Base-by-base conservation (phyloP, 1,284 basidiomycete genomes). In the Leccinum colubrinum region DNA sequence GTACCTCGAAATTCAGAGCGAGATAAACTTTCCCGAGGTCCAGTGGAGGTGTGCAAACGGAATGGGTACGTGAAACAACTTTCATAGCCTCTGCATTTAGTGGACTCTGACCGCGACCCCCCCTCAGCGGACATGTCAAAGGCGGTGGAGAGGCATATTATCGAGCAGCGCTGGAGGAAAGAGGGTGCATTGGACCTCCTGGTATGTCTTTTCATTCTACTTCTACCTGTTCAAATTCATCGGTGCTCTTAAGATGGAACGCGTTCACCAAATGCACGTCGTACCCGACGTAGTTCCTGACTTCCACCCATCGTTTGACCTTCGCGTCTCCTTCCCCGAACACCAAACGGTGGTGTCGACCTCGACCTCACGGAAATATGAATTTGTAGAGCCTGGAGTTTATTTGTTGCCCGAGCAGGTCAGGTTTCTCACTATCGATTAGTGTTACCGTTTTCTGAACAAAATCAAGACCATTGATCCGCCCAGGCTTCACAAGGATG, bases 241-340 rank as follows among this genome's bases (percentile, higher is more conserved):
- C 52, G 43, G n/a, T n/a, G 56, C 14, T 41, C 17, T 8, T 60
- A 4, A 95, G 88, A 97, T 97, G 93, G 93, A 98, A 75, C 89
- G 95, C 68, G 75, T 97, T 54, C 82, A 91, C 69, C 90, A 95
- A 77, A 94, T 98, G 93, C 80, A 89, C 58, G 87, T 98, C 58
- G 81, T 97, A 3, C 96, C 97, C 0, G 97, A 98, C 73, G 78
- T 96, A 2, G 74, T 98, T 6, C 86, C 93, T 0, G 79, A 79
- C 37, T 75, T 97, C 17, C 84, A 84, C 56, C 94, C 95, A 0
- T 84, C 84, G 8, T 73, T 91, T 22, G 92, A 96, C 72, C 76
- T 95, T 5, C 87, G 86, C 61, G 70, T 95, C 51, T 81, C 82
- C 11, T 83, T 85, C 66, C 83, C 78, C 6, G 73, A 74, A 67